A percentile compares a stretch with the other conserved stretches of the same genome.
Evolutionary conservation across 1,284 basidiomycete species (phyloP).

Genomic region (Entoloma clypeatum): DNA sequence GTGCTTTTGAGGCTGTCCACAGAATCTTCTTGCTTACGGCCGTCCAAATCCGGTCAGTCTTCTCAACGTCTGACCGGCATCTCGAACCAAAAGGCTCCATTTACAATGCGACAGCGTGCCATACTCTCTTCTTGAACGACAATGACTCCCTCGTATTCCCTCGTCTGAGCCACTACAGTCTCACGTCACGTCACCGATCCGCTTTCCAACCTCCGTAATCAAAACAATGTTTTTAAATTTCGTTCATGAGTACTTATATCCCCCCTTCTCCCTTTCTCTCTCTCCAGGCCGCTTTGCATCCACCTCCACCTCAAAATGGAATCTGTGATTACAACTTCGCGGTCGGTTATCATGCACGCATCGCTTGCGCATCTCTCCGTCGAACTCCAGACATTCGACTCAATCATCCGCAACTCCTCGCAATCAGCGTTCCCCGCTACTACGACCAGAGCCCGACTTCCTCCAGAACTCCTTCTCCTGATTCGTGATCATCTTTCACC

Average conservation of each 20-base stretch:
- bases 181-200: constrained; percentile 35
- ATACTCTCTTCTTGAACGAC: constrained; percentile 20
- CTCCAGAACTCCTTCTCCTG: constrained; percentile 46
- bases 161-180: constrained; percentile 26
- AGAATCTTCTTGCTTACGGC: constrained; percentile 6
- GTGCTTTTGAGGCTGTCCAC: constrained; percentile 6
- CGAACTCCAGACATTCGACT: constrained; percentile 39
- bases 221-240: constrained; percentile 10
- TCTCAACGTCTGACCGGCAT: constrained; percentile 12
- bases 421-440: constrained; percentile 16
- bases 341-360: constrained; percentile 45
- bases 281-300: constrained; percentile 15
- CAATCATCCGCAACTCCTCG: constrained; percentile 28
- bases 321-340: constrained; percentile 27
- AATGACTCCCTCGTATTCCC: constrained; percentile 14
- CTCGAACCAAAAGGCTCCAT: constrained; percentile 14
- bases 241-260: constrained; percentile 22
- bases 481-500: constrained; percentile 39
- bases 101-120: constrained; percentile 18
- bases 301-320: constrained; percentile 12
- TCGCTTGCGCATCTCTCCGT: constrained; percentile 45
- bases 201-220: constrained; percentile 20
- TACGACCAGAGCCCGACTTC: constrained; percentile 31
- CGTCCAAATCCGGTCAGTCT: constrained; percentile 13
- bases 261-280: constrained; percentile 17